Conservation (phyloP, 768 basidiomycete genomes). For the Tylopilus cervinicoccineus region DNA sequence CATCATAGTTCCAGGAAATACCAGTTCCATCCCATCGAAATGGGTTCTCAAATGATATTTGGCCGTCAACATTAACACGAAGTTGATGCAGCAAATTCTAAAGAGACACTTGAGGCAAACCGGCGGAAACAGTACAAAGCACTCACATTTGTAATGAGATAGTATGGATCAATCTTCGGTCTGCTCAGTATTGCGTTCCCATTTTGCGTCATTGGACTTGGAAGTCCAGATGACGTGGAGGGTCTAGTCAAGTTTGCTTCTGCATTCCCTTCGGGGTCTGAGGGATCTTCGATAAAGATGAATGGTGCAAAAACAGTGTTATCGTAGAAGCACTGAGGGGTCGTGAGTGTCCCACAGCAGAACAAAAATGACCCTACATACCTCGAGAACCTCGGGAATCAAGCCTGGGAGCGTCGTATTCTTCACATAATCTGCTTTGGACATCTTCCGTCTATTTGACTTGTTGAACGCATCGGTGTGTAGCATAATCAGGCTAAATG, state of each 20-base stretch:
- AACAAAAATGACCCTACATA: slow-evolving; percentile 34
- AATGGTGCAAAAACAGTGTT: slow-evolving; percentile 96
- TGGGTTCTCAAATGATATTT: slow-evolving; percentile 59
- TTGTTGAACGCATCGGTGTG: slow-evolving; percentile 99
- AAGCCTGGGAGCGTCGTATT: slow-evolving; percentile 89
- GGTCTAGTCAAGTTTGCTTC: slow-evolving; percentile 41
- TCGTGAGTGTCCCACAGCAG: slow-evolving; percentile 2
- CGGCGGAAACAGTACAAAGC: background rate
- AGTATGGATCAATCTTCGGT: slow-evolving; percentile 86
- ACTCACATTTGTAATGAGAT: slow-evolving; percentile 77
- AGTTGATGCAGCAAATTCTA: slow-evolving; percentile 68
- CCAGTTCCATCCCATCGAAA: slow-evolving; percentile 64
- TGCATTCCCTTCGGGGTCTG: slow-evolving; percentile 54
- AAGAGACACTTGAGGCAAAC: slow-evolving; percentile 7
- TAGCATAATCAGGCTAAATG: slow-evolving; percentile 97
- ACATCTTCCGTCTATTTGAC: slow-evolving; percentile 97
- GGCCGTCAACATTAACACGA: slow-evolving; percentile 58
- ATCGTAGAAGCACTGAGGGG: slow-evolving; percentile 82
- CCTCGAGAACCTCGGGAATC: slow-evolving; percentile 78
- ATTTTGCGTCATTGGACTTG: slow-evolving; percentile 29
- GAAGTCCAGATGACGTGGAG: slow-evolving; percentile 32
- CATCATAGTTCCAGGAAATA: slow-evolving; percentile 63
- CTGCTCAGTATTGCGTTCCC: slow-evolving; percentile 46
- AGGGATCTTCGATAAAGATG: slow-evolving; percentile 90
- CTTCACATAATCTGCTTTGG: slow-evolving; percentile 88